Percentiles rank a stretch among this genome's conserved stretches.
These are phyloP conservation scores for Neospermospora avenae DNA, from an alignment of 2,329 filamentous ascomycete species.

Conservation along the genomic window DNA sequence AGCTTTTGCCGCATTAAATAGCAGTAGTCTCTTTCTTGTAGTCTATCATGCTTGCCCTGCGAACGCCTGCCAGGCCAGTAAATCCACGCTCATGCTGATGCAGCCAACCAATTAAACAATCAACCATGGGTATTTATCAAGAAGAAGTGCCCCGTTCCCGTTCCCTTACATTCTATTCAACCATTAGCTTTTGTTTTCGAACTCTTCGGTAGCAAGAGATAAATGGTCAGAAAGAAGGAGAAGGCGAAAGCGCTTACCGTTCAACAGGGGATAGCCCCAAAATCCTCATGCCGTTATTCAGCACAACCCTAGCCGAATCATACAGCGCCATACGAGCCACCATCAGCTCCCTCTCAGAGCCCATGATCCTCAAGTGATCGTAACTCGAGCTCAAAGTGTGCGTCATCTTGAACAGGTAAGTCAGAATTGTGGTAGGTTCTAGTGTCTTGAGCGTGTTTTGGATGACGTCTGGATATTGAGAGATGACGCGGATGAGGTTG, in stretches of 20 bases:
- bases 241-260: constrained; percentile 18
- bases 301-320: constrained; percentile 68
- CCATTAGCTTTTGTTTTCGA: not conserved
- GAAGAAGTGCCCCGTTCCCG: not conserved
- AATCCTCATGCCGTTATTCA: constrained; percentile 80
- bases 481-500: constrained; percentile 71
- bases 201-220: not conserved
- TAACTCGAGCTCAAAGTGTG: constrained; percentile 78
- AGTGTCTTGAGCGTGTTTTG: constrained; percentile 81
- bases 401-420: constrained; percentile 82
- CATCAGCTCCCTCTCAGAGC: constrained; percentile 69
- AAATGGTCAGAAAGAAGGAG: not conserved
- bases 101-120: not conserved
- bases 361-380: constrained; percentile 78
- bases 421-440: constrained; percentile 65
- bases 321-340: constrained; percentile 74
- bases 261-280: constrained; percentile 77
- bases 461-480: constrained; percentile 82
- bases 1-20: not conserved
- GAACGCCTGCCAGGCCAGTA: not conserved
- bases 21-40: not conserved
- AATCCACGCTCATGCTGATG: constrained; percentile 1
- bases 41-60: not conserved
- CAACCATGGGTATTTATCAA: constrained; percentile 10
- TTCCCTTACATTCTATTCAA: constrained; percentile 13